Evolutionary conservation across 352 stramenopile genomes (phyloP), one percentile per base, ranked within the genome.

Genomic region (Phytophthora crassamura): DNA sequence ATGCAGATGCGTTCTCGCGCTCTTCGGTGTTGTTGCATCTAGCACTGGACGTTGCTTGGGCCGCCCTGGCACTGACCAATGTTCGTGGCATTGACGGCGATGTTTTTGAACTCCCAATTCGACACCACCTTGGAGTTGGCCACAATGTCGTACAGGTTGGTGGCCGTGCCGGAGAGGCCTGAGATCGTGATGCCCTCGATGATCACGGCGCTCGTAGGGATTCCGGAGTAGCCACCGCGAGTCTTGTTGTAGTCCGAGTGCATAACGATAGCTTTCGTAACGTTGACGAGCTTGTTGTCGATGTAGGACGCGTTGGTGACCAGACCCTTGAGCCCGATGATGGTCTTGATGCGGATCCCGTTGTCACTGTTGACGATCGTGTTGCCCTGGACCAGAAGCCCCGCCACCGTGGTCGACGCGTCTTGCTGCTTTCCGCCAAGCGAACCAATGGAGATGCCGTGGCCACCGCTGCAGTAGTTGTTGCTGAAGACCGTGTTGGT

Each of bases 81-180:
- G 25, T 52, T 61, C 14, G 53, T 53, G 28, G 51, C 42, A 40
- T 53, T 8, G n/a, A 68, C 59, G 14, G 16, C 39, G 3, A 68
- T 54, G 9, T 63, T 68, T 5, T 41, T 46, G 52, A 69, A 64
- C 16, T 42, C 15, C 52, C 60, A 69, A 36, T 58, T 48, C 11
- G 56, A 42, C 16, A 64, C 56, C 6, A 55, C 56, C 7, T 56
- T 36, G 8, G 56, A 45, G 56, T 75, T 70, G 20, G 49, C 66
- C 14, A 64, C 28, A 47, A 74, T 60, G 38, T 72, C 57, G 60
- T 75, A 77, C 8, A 70, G n/a, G 45, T 75, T 75, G 7, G 30
- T 75, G 28, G 69, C 65, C 4, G 69, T 60, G 16, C 69, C 69
- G 4, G 40, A 52, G 8, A 77, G 53, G 3, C 56, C 51, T 2